These are phyloP conservation scores for Tulasnella sp. DNA, from an alignment of 768 basidiomycete species.

Conservation along the genomic window DNA sequence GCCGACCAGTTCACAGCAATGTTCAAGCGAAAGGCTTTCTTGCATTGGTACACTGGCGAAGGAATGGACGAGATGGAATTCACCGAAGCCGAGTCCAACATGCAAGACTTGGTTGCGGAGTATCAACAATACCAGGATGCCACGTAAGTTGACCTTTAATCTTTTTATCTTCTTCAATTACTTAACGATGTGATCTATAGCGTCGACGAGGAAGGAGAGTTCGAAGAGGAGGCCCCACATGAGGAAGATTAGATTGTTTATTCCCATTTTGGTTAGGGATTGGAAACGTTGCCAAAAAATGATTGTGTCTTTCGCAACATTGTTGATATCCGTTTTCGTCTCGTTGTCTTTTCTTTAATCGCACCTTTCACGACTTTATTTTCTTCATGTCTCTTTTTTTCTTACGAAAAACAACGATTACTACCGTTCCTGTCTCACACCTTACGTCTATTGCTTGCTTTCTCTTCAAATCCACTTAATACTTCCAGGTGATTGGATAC, in stretches of 20 bases:
- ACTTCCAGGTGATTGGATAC: too few species aligned
- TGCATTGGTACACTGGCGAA: conserved; percentile 99
- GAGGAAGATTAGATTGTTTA: conserved; percentile 25
- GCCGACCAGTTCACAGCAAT: conserved; percentile 72
- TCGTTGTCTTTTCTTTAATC: background rate
- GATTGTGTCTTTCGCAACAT: background rate
- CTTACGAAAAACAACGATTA: background rate
- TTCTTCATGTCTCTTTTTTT: background rate
- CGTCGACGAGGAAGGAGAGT: conserved; percentile 77
- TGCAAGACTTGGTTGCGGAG: conserved; percentile 97
- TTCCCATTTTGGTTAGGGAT: background rate
- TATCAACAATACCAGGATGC: conserved; percentile 96
- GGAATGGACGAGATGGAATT: conserved; percentile 99
- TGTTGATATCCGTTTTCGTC: background rate
- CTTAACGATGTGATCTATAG: conserved; percentile 27
- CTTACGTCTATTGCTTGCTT: too few species aligned
- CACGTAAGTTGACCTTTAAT: conserved; percentile 44
- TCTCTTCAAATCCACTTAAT: too few species aligned
- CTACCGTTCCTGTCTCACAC: too few species aligned
- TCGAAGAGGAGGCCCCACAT: conserved; percentile 66
- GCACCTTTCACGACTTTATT: background rate
- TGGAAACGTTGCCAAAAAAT: too few species aligned
- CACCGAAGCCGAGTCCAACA: conserved; percentile 98
- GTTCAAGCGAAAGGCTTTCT: conserved; percentile 74
- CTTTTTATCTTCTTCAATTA: background rate